These are phyloP conservation scores for Entomortierella lignicola DNA, from an alignment of 192 early-diverging fungal species.

Conservation along the genomic window DNA sequence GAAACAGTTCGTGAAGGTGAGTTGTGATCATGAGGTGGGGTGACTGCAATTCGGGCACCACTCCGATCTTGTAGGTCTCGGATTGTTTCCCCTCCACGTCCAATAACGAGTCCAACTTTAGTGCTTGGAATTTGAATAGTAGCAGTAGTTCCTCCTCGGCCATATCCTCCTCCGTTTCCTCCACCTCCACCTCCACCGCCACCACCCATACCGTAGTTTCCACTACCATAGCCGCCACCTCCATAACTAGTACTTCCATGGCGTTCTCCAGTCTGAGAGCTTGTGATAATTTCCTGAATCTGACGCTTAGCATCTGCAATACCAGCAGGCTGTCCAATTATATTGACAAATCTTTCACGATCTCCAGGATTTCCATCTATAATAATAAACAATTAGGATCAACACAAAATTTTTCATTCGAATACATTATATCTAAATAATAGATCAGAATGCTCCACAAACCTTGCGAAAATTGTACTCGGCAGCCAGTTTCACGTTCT, in stretches of 20 bases:
- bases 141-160: slow-evolving; percentile 47
- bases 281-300: slow-evolving; percentile 62
- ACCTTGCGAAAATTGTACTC: slow-evolving; percentile 78
- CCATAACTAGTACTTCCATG: slow-evolving; percentile 13
- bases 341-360: slow-evolving; percentile 61
- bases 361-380: slow-evolving; percentile 58
- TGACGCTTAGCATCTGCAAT: slow-evolving; percentile 63
- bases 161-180: slow-evolving; percentile 37
- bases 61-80: slow-evolving; percentile 73
- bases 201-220: slow-evolving; percentile 27
- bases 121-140: slow-evolving; percentile 69
- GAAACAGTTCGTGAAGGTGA: slow-evolving; percentile 67
- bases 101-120: slow-evolving; percentile 89
- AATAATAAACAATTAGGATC: too few relatives aligned
- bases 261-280: slow-evolving; percentile 51
- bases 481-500: slow-evolving; percentile 75
- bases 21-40: slow-evolving; percentile 59
- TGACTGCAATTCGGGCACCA: slow-evolving; percentile 77
- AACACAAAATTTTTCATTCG: too few relatives aligned
- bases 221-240: slow-evolving; percentile 28
- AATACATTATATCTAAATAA: too few relatives aligned
- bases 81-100: slow-evolving; percentile 82
- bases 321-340: slow-evolving; percentile 60
- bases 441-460: too few relatives aligned
- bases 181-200: slow-evolving; percentile 15